Evolutionary conservation across 2,329 filamentous ascomycete genomes (phyloP).

Genomic region (Myotisia sp.): DNA sequence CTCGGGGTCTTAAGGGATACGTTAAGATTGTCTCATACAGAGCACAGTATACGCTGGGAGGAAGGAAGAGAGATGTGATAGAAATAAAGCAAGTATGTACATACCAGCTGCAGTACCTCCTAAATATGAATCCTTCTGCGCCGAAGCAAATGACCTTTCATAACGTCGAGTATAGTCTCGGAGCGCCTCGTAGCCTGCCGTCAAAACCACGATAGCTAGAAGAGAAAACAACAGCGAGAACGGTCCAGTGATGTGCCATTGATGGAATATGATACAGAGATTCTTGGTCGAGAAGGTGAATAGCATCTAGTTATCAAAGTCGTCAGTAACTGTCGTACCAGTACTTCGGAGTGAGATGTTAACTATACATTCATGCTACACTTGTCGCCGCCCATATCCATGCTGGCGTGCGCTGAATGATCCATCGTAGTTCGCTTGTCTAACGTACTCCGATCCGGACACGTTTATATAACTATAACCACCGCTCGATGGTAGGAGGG

Average conservation of each 20-base stretch:
- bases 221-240: constrained; percentile 68
- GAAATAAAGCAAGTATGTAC: background rate
- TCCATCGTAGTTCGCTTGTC: constrained; percentile 18
- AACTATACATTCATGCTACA: constrained; percentile 80
- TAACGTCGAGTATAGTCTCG: constrained; percentile 64
- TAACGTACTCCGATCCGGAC: too few species aligned
- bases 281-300: constrained; percentile 92
- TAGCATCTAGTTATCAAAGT: constrained; percentile 56
- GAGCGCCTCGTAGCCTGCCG: constrained; percentile 84
- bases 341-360: constrained; percentile 6
- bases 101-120: background rate
- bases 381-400: constrained; percentile 48
- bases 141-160: constrained; percentile 36
- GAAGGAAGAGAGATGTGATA: background rate
- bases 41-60: background rate
- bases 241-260: constrained; percentile 72
- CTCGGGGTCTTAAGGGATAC: constrained; percentile 4
- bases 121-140: constrained; percentile 2
- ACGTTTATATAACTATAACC: too few species aligned
- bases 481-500: too few species aligned
- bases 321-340: too few species aligned
- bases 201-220: constrained; percentile 63
- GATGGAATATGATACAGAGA: constrained; percentile 88
- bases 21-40: too few species aligned
- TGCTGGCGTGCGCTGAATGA: constrained; percentile 41